Evolutionary conservation across 257 asterid species (phyloP).

Genomic region (Lavandula angustifolia): DNA sequence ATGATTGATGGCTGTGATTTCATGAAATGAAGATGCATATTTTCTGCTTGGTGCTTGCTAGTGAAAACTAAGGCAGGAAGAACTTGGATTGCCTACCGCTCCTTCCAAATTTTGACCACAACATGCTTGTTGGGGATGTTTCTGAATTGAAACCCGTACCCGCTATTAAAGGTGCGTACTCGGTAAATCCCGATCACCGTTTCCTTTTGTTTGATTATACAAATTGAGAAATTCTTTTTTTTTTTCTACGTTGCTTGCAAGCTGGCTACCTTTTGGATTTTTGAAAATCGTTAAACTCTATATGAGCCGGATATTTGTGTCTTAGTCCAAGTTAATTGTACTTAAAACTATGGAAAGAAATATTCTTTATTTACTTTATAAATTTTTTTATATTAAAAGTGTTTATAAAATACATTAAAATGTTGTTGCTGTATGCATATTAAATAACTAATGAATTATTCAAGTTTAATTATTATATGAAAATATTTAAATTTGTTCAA

Average conservation of each 20-base stretch:
- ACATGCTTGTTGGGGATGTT: conserved; percentile 18
- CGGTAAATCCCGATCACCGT: no score
- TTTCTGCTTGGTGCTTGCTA: conserved; percentile 27
- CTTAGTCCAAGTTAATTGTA: conserved; percentile 37
- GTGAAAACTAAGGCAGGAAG: conserved; percentile 34
- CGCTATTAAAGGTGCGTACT: no score
- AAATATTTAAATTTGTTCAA: no score
- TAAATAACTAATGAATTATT: conserved; percentile 18
- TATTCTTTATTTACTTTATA: conserved; percentile 30
- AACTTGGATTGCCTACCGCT: conserved; percentile 48
- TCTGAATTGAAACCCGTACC: background rate
- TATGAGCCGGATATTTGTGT: conserved; percentile 22
- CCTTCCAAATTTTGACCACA: conserved; percentile 40
- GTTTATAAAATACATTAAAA: background rate
- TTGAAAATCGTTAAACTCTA: conserved; percentile 11
- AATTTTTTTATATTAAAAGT: background rate
- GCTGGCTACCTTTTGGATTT: conserved; percentile 50
- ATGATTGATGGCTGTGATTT: conserved; percentile 57
- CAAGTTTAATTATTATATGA: no score
- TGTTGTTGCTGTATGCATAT: conserved; percentile 34
- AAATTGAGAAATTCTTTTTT: conserved; percentile 25
- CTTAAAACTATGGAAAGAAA: conserved; percentile 35
- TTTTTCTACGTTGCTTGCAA: conserved; percentile 37
- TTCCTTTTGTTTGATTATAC: background rate
- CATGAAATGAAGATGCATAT: conserved; percentile 39